A percentile compares a stretch with the other conserved stretches of the same genome.
Conservation (phyloP, 257 asterid species). For the Solanum sejunctum region DNA sequence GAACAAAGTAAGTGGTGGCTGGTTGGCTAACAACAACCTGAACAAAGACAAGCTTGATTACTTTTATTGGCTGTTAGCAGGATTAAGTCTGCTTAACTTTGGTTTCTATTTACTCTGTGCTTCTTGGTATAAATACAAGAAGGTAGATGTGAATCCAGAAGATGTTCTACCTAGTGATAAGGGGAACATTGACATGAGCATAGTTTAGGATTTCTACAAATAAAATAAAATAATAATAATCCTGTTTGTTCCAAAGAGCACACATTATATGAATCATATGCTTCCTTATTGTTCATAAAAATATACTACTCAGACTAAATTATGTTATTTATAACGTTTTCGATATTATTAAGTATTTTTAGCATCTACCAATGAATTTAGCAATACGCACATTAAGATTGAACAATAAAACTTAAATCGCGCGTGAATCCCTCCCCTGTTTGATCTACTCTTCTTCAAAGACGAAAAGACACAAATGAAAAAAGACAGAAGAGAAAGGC, state of each 20-base stretch:
- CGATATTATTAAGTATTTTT: background rate
- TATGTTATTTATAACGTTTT: background rate
- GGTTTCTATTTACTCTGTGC: constrained; percentile 49
- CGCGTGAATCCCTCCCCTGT: background rate
- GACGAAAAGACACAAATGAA: background rate
- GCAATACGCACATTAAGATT: background rate
- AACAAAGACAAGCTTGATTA: constrained; percentile 53
- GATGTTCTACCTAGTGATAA: background rate
- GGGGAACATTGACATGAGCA: constrained; percentile 18
- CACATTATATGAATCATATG: background rate
- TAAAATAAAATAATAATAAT: background rate
- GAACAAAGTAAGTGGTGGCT: constrained; percentile 56
- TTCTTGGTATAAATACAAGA: constrained; percentile 62
- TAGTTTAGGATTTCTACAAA: background rate
- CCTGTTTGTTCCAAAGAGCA: background rate
- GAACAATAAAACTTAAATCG: background rate
- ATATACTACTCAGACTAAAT: background rate
- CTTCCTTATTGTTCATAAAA: background rate
- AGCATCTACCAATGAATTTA: background rate
- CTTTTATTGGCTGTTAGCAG: constrained; percentile 48
- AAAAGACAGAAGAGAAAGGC: background rate
- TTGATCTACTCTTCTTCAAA: background rate
- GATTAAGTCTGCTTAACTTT: constrained; percentile 38
- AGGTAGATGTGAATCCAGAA: constrained; percentile 19
- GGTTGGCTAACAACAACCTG: constrained; percentile 49